Percentiles rank a stretch among this genome's conserved stretches.
Conservation (phyloP, 805 yeast species). For the Isabelozyma gotoi region DNA sequence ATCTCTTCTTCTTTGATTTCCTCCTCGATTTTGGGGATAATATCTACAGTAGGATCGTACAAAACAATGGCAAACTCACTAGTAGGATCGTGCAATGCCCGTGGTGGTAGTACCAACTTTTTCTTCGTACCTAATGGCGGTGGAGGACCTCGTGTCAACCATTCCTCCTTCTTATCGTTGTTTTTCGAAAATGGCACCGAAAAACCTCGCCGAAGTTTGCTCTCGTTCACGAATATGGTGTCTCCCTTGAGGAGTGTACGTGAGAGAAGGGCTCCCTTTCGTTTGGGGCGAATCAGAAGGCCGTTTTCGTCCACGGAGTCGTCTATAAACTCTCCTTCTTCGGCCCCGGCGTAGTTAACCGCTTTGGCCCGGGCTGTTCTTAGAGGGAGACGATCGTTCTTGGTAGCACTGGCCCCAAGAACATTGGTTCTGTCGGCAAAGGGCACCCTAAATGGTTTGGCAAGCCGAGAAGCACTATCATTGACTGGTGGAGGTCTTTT, state of each 20-base stretch:
- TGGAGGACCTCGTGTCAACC: conserved; percentile 48
- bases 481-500: conserved; percentile 54
- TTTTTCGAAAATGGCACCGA: conserved; percentile 56
- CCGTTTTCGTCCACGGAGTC: conserved; percentile 35
- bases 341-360: conserved; percentile 31
- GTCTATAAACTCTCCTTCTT: conserved; percentile 14
- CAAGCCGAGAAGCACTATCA: conserved; percentile 51
- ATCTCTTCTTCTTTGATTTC: conserved; percentile 10
- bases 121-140: conserved; percentile 84
- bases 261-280: conserved; percentile 61
- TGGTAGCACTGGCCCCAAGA: conserved; percentile 6
- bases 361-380: conserved; percentile 30
- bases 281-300: conserved; percentile 22
- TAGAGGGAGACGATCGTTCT: conserved; percentile 15
- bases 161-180: conserved; percentile 30
- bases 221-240: conserved; percentile 26
- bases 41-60: conserved; percentile 92
- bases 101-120: conserved; percentile 69
- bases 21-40: conserved; percentile 27
- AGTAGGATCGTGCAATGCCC: conserved; percentile 93
- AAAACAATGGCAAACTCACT: conserved; percentile 92
- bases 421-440: conserved; percentile 27
- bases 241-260: conserved; percentile 45
- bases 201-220: conserved; percentile 45
- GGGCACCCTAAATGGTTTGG: conserved; percentile 72